These are phyloP conservation scores for Russula griseocarnosa DNA, from an alignment of 768 basidiomycete genomes.

Conservation along the genomic window DNA sequence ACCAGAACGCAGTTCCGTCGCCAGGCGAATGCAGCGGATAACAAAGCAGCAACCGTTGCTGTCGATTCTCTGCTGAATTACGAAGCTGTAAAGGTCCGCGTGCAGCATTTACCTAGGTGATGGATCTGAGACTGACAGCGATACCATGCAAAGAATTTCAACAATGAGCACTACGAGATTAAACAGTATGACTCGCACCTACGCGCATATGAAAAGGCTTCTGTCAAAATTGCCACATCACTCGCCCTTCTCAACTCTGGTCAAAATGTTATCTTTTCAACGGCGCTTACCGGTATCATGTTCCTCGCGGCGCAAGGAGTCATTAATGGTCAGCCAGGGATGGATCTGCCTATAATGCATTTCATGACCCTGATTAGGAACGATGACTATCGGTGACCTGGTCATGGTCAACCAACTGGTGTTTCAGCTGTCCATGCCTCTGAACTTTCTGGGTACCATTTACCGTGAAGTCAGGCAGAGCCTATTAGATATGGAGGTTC, in stretches of 20 bases:
- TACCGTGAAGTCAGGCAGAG: conserved; percentile 97
- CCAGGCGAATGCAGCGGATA: conserved; percentile 94
- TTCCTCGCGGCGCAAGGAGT: conserved; percentile 94
- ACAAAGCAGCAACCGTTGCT: conserved; percentile 88
- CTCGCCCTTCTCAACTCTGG: conserved; percentile 92
- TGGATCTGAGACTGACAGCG: not conserved
- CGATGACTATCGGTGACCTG: conserved; percentile 96
- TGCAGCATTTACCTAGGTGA: not conserved
- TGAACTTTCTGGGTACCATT: conserved; percentile 96
- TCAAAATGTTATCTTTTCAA: conserved; percentile 94
- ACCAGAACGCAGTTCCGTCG: conserved; percentile 86
- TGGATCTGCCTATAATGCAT: not conserved
- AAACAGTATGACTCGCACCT: conserved; percentile 89
- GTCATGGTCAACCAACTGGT: conserved; percentile 99
- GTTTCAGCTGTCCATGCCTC: conserved; percentile 92
- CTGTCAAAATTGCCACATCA: conserved; percentile 92
- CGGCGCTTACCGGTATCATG: conserved; percentile 92
- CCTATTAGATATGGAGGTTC: conserved; percentile 92
- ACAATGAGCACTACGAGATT: conserved; percentile 92
- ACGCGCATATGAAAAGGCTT: conserved; percentile 81
- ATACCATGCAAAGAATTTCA: conserved; percentile 71
- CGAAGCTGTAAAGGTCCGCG: conserved; percentile 90
- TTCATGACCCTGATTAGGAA: conserved; percentile 49
- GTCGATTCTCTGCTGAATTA: conserved; percentile 98
- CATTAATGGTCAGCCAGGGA: conserved; percentile 60